phyloP scores from a whole-genome alignment of 2,329 filamentous ascomycete genomes.

The Cordyceps cicadae region DNA sequence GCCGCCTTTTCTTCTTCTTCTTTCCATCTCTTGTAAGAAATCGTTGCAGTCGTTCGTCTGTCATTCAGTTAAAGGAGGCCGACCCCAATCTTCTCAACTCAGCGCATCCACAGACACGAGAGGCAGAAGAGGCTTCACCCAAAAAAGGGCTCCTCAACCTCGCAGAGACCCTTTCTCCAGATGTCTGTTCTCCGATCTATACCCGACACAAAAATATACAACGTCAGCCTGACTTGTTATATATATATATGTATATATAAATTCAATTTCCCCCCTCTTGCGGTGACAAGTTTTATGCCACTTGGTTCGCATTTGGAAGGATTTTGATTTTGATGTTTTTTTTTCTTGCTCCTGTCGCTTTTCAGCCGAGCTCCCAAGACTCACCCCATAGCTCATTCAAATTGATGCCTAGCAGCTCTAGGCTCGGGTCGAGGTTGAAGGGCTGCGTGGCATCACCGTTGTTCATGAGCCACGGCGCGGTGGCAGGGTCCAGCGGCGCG shows the following conservation, averaged over 20 bases:
- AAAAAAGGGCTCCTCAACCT: slow-evolving; percentile 8
- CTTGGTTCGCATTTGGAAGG: not conserved
- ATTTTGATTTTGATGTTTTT: not conserved
- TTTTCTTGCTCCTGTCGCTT: not conserved
- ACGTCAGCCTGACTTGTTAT: slow-evolving; percentile 1
- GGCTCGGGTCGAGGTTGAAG: slow-evolving; percentile 45
- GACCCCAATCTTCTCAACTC: no score
- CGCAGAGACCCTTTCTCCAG: slow-evolving; percentile 10
- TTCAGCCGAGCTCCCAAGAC: slow-evolving; percentile 34
- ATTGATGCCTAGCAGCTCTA: slow-evolving; percentile 45
- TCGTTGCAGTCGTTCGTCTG: not conserved
- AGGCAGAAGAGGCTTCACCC: not conserved
- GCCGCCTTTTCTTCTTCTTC: not conserved
- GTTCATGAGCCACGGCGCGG: slow-evolving; percentile 27
- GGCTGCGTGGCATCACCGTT: slow-evolving; percentile 25
- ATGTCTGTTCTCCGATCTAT: slow-evolving; percentile 9
- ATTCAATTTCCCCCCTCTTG: not conserved
- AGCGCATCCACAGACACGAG: not conserved
- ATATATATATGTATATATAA: slow-evolving; percentile 2
- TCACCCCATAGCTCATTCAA: slow-evolving; percentile 50
- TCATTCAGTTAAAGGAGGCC: not conserved
- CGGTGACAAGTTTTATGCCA: not conserved
- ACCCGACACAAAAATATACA: not conserved
- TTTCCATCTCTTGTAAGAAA: not conserved
- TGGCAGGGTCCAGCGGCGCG: slow-evolving; percentile 26